Evolutionary conservation across 257 asterid species (phyloP).

Genomic region (Solanum microdontum): DNA sequence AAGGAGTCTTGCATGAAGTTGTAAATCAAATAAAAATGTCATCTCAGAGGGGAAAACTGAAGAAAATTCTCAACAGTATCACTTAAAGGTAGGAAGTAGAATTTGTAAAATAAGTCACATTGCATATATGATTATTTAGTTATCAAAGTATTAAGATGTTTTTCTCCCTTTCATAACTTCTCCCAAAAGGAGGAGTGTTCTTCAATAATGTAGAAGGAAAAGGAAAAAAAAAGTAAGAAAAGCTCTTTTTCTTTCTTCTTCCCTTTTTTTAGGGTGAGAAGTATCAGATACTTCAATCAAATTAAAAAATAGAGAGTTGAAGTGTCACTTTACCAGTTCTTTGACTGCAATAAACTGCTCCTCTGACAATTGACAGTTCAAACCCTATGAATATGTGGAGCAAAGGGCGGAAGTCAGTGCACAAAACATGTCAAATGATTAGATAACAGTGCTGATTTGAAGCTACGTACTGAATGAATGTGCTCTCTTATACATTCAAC

Average conservation of each 20-base stretch:
- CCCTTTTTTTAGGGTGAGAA: neutral
- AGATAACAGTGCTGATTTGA: neutral
- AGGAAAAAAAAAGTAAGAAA: neutral
- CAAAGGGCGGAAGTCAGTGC: neutral
- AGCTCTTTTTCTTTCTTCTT: neutral
- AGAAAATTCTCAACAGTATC: neutral
- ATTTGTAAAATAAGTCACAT: neutral
- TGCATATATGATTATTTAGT: neutral
- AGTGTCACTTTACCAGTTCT: slow-evolving; percentile 57
- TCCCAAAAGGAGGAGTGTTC: neutral
- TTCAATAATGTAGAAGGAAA: neutral
- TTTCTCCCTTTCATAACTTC: neutral
- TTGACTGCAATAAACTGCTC: slow-evolving; percentile 94
- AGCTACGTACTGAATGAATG: slow-evolving; percentile 69
- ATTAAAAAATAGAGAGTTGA: neutral
- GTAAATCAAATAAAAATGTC: neutral
- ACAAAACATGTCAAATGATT: neutral
- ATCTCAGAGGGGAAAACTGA: neutral
- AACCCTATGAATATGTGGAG: slow-evolving; percentile 30
- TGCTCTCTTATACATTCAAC: slow-evolving; percentile 93
- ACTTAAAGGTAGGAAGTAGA: neutral
- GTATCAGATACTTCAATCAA: neutral
- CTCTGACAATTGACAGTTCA: slow-evolving; percentile 67
- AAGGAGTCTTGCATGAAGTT: neutral
- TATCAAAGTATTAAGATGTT: neutral